Evolutionary conservation across 225 moss, liverwort and hornwort species (phyloP), one percentile per base, ranked within the genome.

Genomic region (Straminergon stramineum): DNA sequence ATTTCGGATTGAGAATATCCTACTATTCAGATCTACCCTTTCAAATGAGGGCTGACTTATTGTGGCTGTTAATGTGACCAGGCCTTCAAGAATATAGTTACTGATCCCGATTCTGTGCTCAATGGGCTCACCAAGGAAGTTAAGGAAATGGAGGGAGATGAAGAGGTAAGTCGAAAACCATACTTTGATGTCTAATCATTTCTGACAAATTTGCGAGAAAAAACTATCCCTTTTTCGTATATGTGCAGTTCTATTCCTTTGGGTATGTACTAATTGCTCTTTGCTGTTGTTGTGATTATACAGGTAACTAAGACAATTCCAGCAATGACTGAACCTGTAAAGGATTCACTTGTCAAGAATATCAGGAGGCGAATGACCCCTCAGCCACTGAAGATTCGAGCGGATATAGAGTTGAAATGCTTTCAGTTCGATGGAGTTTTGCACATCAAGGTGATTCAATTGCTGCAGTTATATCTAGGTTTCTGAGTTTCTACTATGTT

Each of bases 291-390:
- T 91, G 78, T 79, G 67, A 41, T 67, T 24, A 61, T 90, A 73
- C 89, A 98, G 97, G 93, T 85, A 37, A 87, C 94, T 13, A 95
- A 95, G 91, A 93, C 94, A 39, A 95, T 96, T 81, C 96, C 97
- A 91, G 96, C 98, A 84, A 97, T 98, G 97, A 97, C 95, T 74
- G 97, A 97, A 68, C 88, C 96, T 52, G 97, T 98, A 61, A 97
- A 96, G 92, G 98, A 98, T 76, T 90, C 96, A 57, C 97, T 98
- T 79, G 91, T 98, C 41, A 97, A 95, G 90, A 98, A 98, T 90
- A 97, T 98, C 75, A 94, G 96, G 80, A 94, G 98, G 93, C 92
- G 97, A 89, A 98, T 98, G 98, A 98, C 98, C 31, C 97, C 98
- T 53, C 98, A 98, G 89, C 97, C 98, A 19, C 91, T 98, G 81